These are phyloP conservation scores for Simmondsia chinensis DNA, from an alignment of 148 eudicot genomes.

Conservation along the genomic window DNA sequence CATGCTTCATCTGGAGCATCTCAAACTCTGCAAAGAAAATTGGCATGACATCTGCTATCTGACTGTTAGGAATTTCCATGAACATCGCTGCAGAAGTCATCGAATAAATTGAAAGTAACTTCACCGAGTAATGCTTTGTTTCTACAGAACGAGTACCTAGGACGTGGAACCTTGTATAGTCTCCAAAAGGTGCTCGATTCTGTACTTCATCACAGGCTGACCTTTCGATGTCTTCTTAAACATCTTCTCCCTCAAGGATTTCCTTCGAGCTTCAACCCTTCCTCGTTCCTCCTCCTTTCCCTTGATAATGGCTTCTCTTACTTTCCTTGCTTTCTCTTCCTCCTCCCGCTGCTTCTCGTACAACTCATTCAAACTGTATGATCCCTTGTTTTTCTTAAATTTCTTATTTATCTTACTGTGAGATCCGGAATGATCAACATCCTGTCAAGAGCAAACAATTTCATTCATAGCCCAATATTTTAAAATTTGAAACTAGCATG, in stretches of 20 bases:
- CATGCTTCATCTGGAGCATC: too few species aligned
- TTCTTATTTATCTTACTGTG: conserved; percentile 10
- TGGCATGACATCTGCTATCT: too few species aligned
- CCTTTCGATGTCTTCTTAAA: conserved; percentile 71
- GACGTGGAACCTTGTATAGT: conserved; percentile 46
- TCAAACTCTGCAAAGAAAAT: too few species aligned
- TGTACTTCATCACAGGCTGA: conserved; percentile 93
- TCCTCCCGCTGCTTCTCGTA: conserved; percentile 62
- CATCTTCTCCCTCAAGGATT: conserved; percentile 61
- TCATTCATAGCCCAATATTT: too few species aligned
- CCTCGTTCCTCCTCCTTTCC: conserved; percentile 55
- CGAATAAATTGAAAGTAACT: too few species aligned
- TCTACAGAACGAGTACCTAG: too few species aligned
- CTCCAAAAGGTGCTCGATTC: conserved; percentile 76
- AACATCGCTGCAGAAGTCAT: too few species aligned
- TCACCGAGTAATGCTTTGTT: too few species aligned
- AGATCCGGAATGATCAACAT: conserved; percentile 15
- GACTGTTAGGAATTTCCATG: too few species aligned
- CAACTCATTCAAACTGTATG: conserved; percentile 38
- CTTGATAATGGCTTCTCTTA: conserved; percentile 55
- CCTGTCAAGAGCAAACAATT: conserved; percentile 20
- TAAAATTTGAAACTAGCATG: neutral
- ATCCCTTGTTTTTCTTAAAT: conserved; percentile 31
- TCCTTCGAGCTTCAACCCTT: conserved; percentile 61
- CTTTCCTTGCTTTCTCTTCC: conserved; percentile 60